Percentiles rank a stretch among this genome's conserved stretches.
phyloP scores from a whole-genome alignment of 306 rosid genomes.

The Macrotyloma uniflorum region DNA sequence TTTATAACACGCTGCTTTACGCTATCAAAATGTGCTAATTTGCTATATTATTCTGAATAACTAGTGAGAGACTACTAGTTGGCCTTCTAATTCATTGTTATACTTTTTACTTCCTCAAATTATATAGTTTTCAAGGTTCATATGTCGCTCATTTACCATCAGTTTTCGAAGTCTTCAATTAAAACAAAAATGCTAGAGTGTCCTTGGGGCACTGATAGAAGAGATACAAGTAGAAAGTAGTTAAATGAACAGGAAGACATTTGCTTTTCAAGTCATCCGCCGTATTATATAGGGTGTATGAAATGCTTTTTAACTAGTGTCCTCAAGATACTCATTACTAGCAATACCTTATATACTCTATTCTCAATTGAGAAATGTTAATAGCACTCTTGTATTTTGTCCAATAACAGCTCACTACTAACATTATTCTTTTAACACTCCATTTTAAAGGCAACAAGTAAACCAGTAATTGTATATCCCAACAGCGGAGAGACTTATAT shows the following conservation, averaged over 20 bases:
- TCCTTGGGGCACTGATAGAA: background rate
- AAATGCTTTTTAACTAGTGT: background rate
- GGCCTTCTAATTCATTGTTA: background rate
- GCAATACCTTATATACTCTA: too few species aligned
- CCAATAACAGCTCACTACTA: background rate
- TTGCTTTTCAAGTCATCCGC: background rate
- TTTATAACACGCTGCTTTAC: background rate
- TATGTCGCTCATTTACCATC: background rate
- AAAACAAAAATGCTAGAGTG: background rate
- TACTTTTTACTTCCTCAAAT: background rate
- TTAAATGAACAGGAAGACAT: background rate
- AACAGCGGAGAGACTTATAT: slow-evolving; percentile 90
- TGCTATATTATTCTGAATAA: background rate
- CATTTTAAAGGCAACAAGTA: slow-evolving; percentile 59
- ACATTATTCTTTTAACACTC: background rate
- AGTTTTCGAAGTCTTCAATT: background rate
- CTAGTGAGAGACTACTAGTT: background rate
- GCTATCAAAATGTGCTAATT: background rate
- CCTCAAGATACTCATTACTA: background rate
- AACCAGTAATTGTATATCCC: slow-evolving; percentile 78
- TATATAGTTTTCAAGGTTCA: slow-evolving; percentile 16
- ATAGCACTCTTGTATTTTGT: background rate
- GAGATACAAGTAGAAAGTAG: background rate
- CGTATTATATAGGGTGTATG: background rate
- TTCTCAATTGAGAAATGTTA: background rate